phyloP scores from a whole-genome alignment of 352 stramenopile genomes.

The Thraustochytrium sp. region DNA sequence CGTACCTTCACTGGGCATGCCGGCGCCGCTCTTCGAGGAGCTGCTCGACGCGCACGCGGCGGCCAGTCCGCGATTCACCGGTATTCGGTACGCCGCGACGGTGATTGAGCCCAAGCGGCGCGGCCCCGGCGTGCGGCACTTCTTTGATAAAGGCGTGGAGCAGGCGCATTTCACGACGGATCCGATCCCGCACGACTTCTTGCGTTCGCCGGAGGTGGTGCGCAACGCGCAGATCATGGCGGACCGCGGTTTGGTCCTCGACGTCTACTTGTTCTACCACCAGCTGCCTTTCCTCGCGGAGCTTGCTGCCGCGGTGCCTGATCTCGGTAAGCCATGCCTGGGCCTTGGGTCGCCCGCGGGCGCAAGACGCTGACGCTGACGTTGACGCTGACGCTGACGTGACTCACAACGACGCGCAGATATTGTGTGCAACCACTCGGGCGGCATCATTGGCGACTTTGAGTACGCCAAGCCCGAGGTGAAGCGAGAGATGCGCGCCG shows the following conservation, averaged over 20 bases:
- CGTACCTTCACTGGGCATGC: not conserved
- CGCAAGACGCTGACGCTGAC: not conserved
- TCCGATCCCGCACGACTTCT: not conserved
- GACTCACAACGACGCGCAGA: not conserved
- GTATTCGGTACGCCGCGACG: not conserved
- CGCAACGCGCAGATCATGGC: not conserved
- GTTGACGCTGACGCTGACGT: not conserved
- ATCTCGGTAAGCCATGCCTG: not conserved
- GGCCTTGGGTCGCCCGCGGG: not conserved
- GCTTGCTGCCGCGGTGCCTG: not conserved
- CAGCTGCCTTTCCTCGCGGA: not conserved
- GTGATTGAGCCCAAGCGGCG: not conserved
- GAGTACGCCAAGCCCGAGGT: not conserved
- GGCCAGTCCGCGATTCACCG: not conserved
- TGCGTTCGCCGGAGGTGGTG: not conserved
- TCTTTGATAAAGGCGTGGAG: not conserved
- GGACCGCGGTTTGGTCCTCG: not conserved
- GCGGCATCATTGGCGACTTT: not conserved
- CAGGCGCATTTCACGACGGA: not conserved
- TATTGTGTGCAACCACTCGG: not conserved
- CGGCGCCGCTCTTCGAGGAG: not conserved
- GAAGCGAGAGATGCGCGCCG: not conserved
- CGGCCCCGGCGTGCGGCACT: not conserved
- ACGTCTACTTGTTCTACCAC: constrained; percentile 1
- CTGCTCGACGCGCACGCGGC: not conserved